Evolutionary conservation across 169 alveolate genomes (phyloP).

Genomic region (Eimeria acervulina): DNA sequence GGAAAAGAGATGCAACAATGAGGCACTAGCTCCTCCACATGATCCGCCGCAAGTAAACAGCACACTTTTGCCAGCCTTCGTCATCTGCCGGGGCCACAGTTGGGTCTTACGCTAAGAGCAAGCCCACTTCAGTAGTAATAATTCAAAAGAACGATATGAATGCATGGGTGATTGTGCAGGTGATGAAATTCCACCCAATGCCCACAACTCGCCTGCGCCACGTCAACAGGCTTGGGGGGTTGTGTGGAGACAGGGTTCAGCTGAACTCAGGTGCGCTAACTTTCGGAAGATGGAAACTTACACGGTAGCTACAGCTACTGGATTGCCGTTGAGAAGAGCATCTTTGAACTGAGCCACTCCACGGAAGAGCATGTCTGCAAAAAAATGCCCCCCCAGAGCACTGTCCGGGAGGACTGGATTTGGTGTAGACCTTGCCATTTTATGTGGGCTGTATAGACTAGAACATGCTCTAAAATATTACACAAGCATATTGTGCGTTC

Average conservation of each 20-base stretch:
- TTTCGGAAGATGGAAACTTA: slow-evolving; percentile 20
- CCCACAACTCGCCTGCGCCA: background rate
- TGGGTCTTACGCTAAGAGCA: background rate
- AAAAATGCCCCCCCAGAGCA: slow-evolving; percentile 20
- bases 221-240: background rate
- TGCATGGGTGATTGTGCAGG: background rate
- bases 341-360: slow-evolving; percentile 62
- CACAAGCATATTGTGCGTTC: background rate
- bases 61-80: background rate
- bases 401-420: slow-evolving; percentile 28
- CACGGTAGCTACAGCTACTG: slow-evolving; percentile 76
- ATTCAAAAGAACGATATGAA: background rate
- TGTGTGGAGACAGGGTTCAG: background rate
- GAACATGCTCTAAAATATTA: background rate
- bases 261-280: background rate
- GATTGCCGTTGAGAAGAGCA: slow-evolving; percentile 65
- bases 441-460: background rate
- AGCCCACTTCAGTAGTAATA: background rate
- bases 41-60: background rate
- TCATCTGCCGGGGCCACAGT: background rate
- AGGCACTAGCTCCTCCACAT: background rate
- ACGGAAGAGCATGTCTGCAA: slow-evolving; percentile 37
- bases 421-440: slow-evolving; percentile 30
- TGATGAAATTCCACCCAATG: background rate
- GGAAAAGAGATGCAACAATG: background rate